Percentiles rank a stretch among this genome's conserved stretches.
Conservation (phyloP, 768 basidiomycete genomes). For the Astraeus odoratus region DNA sequence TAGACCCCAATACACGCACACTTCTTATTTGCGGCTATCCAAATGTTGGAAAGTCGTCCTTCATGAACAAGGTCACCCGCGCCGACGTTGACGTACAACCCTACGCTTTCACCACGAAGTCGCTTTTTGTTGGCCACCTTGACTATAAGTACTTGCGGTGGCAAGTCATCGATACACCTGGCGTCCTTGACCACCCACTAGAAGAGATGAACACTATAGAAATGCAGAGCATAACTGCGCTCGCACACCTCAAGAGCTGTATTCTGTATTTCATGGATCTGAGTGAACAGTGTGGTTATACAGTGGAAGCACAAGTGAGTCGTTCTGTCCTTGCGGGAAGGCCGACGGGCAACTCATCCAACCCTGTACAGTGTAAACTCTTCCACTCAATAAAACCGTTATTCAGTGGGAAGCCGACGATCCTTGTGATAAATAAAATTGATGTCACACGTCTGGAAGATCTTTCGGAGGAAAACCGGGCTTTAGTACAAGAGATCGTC, state of each 20-base stretch:
- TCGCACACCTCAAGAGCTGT: constrained; percentile 92
- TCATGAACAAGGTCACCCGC: constrained; percentile 99
- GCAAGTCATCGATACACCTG: constrained; percentile 99
- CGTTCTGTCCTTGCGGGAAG: constrained; percentile 1
- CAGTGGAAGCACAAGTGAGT: constrained; percentile 88
- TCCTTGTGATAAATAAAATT: constrained; percentile 97
- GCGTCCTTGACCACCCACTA: constrained; percentile 93
- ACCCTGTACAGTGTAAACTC: constrained; percentile 72
- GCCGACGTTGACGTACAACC: constrained; percentile 99
- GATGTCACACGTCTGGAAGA: constrained; percentile 89
- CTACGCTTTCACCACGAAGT: constrained; percentile 99
- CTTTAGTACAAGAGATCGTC: constrained; percentile 85
- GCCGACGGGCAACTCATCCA: background rate
- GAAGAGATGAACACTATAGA: constrained; percentile 99
- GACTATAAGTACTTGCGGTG: constrained; percentile 99
- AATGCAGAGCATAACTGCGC: constrained; percentile 98
- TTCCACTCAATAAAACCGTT: constrained; percentile 99
- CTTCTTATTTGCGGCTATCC: constrained; percentile 98
- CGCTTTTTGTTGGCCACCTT: constrained; percentile 95
- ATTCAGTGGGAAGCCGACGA: constrained; percentile 85
- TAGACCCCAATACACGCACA: constrained; percentile 97
- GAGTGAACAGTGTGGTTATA: constrained; percentile 97
- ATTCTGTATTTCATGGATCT: constrained; percentile 99
- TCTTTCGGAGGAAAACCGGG: constrained; percentile 64
- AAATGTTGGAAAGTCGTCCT: constrained; percentile 98